Percentiles rank a stretch among this genome's conserved stretches.
Conservation (phyloP, 306 rosid genomes). For the Pachyrhizus erosus region DNA sequence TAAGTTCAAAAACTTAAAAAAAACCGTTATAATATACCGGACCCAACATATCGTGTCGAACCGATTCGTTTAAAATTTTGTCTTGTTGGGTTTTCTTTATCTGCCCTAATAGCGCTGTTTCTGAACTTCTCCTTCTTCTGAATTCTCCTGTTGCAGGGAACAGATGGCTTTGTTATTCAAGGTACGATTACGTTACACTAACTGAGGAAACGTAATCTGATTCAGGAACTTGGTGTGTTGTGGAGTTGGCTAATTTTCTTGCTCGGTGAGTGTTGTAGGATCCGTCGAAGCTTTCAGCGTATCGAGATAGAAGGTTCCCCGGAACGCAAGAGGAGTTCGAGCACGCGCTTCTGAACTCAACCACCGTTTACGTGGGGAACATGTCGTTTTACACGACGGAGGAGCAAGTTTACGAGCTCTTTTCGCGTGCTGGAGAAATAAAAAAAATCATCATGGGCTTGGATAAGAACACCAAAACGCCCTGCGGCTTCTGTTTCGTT, state of each 20-base stretch:
- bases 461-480: slow-evolving; percentile 96
- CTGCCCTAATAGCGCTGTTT: slow-evolving; percentile 40
- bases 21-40: not conserved
- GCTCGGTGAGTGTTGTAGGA: slow-evolving; percentile 53
- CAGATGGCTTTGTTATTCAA: slow-evolving; percentile 68
- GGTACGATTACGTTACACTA: slow-evolving; percentile 34
- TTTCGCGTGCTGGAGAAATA: slow-evolving; percentile 91
- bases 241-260: not conserved
- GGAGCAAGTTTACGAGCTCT: slow-evolving; percentile 94
- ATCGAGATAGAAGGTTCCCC: slow-evolving; percentile 84
- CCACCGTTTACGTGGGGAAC: slow-evolving; percentile 80
- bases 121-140: not conserved
- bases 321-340: slow-evolving; percentile 93
- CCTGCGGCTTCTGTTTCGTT: slow-evolving; percentile 93
- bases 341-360: slow-evolving; percentile 68
- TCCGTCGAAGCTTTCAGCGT: slow-evolving; percentile 78
- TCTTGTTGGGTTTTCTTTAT: not conserved
- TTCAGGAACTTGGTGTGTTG: not conserved
- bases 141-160: slow-evolving; percentile 20
- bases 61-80: not conserved
- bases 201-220: not conserved
- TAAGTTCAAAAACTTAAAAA: not conserved
- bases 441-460: slow-evolving; percentile 97
- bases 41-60: not conserved
- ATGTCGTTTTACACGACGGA: slow-evolving; percentile 98